Evolutionary conservation across 306 rosid genomes (phyloP), one percentile per base, ranked within the genome.

Genomic region (Pterocarpus macrocarpus): DNA sequence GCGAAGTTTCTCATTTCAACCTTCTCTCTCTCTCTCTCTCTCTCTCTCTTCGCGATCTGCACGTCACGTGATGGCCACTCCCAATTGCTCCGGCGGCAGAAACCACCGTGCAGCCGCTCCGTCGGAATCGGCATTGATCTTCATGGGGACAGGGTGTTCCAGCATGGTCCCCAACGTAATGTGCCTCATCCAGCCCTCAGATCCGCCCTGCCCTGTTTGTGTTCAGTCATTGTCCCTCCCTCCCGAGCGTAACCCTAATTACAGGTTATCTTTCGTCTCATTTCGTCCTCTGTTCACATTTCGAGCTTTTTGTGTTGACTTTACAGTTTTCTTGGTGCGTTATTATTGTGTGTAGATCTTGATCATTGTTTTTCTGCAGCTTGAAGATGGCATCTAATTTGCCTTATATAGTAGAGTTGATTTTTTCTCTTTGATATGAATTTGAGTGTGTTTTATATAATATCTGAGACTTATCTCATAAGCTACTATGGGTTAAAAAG

Each of bases 91-190:
- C 62, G 83, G 59, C 39, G 64, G 72, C 84, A 88, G 71, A 53
- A 69, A 59, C 85, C 30, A 35, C 50, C 71, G 28, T 30, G 52
- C 58, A 1, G 11, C 78, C 43, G 2, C 70, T 28, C 58, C 70
- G 2, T 38, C 85, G 64, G 79, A 82, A 86, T 95, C 99, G 68
- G 97, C 97, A 38, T 77, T 95, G 77, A 91, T 95, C 71, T 95
- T 95, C 58, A 88, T 95, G 68, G 99, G 99, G 1, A 93, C 98
- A 7, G 99, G 99, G 2, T 91, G 97, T 58, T 95, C 99, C 1
- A 86, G 99, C 88, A 87, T 97, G 85, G 88, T 95, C 64, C 99
- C 99, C 76, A 87, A 89, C 75, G 52, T 88, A 66, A 74, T 74
- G 90, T 95, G 99, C 86, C 82, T 95, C 72, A 86, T 93, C 87